These are phyloP conservation scores for Phytophthora boehmeriae DNA, from an alignment of 352 stramenopile species.

Conservation along the genomic window DNA sequence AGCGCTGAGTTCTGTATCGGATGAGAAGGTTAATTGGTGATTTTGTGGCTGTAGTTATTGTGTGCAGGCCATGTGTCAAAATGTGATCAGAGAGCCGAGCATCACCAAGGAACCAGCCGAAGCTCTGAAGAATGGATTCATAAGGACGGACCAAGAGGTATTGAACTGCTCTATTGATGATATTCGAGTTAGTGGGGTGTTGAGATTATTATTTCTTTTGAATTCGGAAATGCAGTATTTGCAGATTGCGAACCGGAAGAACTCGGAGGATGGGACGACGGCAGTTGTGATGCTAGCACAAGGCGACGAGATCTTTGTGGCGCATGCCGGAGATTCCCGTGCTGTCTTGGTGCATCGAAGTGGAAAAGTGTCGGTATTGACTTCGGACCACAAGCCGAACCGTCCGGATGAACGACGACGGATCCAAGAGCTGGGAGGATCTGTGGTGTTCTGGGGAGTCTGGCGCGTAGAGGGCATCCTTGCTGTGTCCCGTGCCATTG, in stretches of 20 bases:
- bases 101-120: constrained; percentile 69
- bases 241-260: constrained; percentile 81
- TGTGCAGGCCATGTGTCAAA: constrained; percentile 83
- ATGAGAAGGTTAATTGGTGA: background rate
- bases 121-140: constrained; percentile 80
- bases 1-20: constrained; percentile 7
- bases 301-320: constrained; percentile 84
- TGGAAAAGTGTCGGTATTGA: constrained; percentile 81
- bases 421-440: constrained; percentile 89
- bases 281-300: constrained; percentile 84
- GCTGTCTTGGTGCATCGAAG: constrained; percentile 86
- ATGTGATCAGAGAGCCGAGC: constrained; percentile 75
- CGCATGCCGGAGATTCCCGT: constrained; percentile 90
- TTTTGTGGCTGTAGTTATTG: constrained; percentile 59
- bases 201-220: constrained; percentile 7
- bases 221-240: constrained; percentile 60
- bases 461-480: constrained; percentile 95
- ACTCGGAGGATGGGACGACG: constrained; percentile 90
- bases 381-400: constrained; percentile 92
- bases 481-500: constrained; percentile 92
- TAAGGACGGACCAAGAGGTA: constrained; percentile 83
- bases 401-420: constrained; percentile 89
- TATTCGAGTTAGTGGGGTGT: background rate
- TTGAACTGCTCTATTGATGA: background rate
- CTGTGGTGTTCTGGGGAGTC: constrained; percentile 91